Evolutionary conservation across 345 rosid species (phyloP).

Genomic region (Salix exigua): DNA sequence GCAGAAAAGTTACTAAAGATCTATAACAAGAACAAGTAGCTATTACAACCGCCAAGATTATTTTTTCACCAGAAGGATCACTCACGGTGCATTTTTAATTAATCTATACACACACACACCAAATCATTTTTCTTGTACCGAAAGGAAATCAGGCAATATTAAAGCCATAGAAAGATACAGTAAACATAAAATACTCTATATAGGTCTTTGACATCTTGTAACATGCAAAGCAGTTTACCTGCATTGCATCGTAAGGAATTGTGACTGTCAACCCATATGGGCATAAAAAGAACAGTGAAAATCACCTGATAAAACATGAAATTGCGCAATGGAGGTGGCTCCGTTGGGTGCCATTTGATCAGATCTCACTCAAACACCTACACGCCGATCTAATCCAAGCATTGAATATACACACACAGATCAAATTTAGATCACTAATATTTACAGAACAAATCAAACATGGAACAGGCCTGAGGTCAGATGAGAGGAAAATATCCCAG

Average conservation of each 20-base stretch:
- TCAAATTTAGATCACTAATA: neutral
- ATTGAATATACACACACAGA: neutral
- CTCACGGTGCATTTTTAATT: neutral
- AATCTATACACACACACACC: neutral
- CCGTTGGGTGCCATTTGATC: conserved; percentile 45
- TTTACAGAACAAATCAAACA: neutral
- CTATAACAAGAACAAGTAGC: neutral
- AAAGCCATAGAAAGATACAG: neutral
- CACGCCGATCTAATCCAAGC: neutral
- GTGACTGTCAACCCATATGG: neutral
- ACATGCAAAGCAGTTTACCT: neutral
- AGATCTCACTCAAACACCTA: conserved; percentile 19
- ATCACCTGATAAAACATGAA: conserved; percentile 86
- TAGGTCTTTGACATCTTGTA: too few species aligned
- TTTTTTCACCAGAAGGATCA: neutral
- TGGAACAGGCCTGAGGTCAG: neutral
- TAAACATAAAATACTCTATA: neutral
- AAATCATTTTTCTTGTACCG: neutral
- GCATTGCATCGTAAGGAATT: neutral
- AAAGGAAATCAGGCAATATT: neutral
- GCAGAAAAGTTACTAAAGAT: neutral
- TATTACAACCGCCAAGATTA: neutral
- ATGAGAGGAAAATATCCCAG: neutral
- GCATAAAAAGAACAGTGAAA: neutral
- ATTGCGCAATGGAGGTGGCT: conserved; percentile 79